Evolutionary conservation across 495 filamentous ascomycete species (phyloP).

Genomic region (Mycothermus thermophilus): DNA sequence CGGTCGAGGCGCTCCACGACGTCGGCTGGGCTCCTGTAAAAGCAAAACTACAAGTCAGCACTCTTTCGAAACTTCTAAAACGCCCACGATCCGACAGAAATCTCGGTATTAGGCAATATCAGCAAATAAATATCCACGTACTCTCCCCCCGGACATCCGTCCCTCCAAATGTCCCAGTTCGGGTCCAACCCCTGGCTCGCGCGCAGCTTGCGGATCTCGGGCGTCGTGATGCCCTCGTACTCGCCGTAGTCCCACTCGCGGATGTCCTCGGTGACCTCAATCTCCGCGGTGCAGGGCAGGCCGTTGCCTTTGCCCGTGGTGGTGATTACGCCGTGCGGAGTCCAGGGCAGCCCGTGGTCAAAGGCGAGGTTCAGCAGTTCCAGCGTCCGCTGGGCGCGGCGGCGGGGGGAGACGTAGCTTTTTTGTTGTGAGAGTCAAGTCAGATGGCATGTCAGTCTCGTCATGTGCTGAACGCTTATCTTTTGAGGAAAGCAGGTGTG

Average conservation of each 20-base stretch:
- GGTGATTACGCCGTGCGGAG: slow-evolving; percentile 22
- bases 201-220: slow-evolving; percentile 50
- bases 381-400: slow-evolving; percentile 74
- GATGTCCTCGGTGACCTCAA: slow-evolving; percentile 63
- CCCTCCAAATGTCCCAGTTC: slow-evolving; percentile 71
- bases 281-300: slow-evolving; percentile 31
- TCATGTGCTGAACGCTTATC: neutral
- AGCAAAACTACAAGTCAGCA: too few species aligned
- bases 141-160: slow-evolving; percentile 62
- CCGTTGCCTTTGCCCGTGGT: too few species aligned
- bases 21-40: slow-evolving; percentile 41
- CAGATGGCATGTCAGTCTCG: neutral
- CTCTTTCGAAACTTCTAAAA: too few species aligned
- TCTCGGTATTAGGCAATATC: neutral
- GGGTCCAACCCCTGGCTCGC: slow-evolving; percentile 43
- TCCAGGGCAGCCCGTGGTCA: slow-evolving; percentile 32
- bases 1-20: slow-evolving; percentile 56
- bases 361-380: slow-evolving; percentile 58
- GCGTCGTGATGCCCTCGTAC: slow-evolving; percentile 79
- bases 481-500: neutral
- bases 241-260: slow-evolving; percentile 94
- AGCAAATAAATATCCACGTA: slow-evolving; percentile 18
- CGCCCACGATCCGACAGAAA: too few species aligned
- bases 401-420: slow-evolving; percentile 75
- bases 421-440: neutral